Conservation (phyloP, 106 monocot species). For the Xerophyta viscosa region DNA sequence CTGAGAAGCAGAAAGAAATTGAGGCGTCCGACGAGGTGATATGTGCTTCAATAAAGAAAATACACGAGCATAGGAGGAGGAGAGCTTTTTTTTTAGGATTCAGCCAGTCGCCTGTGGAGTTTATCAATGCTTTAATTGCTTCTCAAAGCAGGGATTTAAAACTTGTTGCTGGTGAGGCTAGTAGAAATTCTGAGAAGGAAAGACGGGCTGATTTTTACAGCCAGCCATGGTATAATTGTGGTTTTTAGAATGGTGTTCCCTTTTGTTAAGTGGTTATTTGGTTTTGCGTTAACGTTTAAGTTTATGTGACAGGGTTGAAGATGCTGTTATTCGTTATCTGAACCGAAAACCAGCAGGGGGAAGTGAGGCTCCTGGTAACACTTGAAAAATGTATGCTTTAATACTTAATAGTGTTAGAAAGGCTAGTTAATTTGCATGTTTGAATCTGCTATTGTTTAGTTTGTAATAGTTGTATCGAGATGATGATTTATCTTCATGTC, state of each 20-base stretch:
- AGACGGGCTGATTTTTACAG: slow-evolving; percentile 87
- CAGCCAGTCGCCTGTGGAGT: slow-evolving; percentile 96
- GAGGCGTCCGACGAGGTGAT: slow-evolving; percentile 93
- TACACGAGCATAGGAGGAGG: slow-evolving; percentile 90
- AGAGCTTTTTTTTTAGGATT: slow-evolving; percentile 96
- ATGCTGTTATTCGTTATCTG: slow-evolving; percentile 93
- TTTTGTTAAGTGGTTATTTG: background rate
- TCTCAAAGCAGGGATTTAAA: slow-evolving; percentile 90
- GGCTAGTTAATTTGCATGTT: too few relatives aligned
- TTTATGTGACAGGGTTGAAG: slow-evolving; percentile 72
- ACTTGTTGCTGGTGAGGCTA: slow-evolving; percentile 76
- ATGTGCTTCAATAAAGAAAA: slow-evolving; percentile 90
- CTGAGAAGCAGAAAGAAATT: slow-evolving; percentile 90
- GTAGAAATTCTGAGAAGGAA: slow-evolving; percentile 77
- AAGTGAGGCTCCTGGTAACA: slow-evolving; percentile 66
- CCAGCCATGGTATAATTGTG: slow-evolving; percentile 96
- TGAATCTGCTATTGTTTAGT: too few relatives aligned
- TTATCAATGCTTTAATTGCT: slow-evolving; percentile 86
- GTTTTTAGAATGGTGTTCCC: background rate
- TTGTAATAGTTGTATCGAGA: too few relatives aligned
- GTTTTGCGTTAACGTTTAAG: background rate
- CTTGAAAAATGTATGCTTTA: slow-evolving; percentile 17
- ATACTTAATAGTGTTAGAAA: background rate
- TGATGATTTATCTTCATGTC: too few relatives aligned
- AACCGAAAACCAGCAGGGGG: slow-evolving; percentile 87